phyloP scores from a whole-genome alignment of 441 rosid genomes.

The Jatropha podagrica region DNA sequence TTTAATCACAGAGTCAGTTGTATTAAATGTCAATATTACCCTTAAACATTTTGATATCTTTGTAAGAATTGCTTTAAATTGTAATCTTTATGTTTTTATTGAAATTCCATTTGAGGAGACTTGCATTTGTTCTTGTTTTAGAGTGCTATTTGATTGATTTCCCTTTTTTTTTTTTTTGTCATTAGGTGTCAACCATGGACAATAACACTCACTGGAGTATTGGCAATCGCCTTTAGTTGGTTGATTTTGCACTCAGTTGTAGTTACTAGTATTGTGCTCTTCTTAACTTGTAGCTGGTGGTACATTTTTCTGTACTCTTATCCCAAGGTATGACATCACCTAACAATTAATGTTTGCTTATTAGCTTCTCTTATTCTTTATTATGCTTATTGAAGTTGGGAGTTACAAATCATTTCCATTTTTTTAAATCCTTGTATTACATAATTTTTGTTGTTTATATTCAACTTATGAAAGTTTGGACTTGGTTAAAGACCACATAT shows the following conservation, averaged over 20 bases:
- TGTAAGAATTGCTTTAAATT: not conserved
- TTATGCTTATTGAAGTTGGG: not conserved
- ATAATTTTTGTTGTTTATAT: not conserved
- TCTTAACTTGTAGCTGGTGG: slow-evolving; percentile 71
- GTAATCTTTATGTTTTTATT: not conserved
- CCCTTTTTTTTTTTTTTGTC: not conserved
- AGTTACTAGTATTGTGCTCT: slow-evolving; percentile 43
- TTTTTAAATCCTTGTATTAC: not conserved
- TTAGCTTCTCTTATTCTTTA: not conserved
- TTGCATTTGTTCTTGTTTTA: slow-evolving; percentile 9
- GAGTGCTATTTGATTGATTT: slow-evolving; percentile 7
- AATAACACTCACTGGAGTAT: slow-evolving; percentile 62
- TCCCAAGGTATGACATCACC: slow-evolving; percentile 59
- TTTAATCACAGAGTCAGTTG: not conserved
- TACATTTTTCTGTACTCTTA: slow-evolving; percentile 79
- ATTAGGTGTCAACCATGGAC: slow-evolving; percentile 98
- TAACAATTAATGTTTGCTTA: not conserved
- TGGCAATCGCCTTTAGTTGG: slow-evolving; percentile 68
- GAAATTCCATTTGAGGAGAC: not conserved
- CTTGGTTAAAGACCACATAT: not conserved
- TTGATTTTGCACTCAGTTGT: slow-evolving; percentile 50
- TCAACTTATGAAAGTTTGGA: not conserved
- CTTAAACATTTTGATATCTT: not conserved
- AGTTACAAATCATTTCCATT: not conserved
- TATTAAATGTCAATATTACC: not conserved